Percentiles rank a stretch among this genome's conserved stretches.
Evolutionary conservation across 2,329 filamentous ascomycete genomes (phyloP).

Genomic region (Stemphylium vesicarium): DNA sequence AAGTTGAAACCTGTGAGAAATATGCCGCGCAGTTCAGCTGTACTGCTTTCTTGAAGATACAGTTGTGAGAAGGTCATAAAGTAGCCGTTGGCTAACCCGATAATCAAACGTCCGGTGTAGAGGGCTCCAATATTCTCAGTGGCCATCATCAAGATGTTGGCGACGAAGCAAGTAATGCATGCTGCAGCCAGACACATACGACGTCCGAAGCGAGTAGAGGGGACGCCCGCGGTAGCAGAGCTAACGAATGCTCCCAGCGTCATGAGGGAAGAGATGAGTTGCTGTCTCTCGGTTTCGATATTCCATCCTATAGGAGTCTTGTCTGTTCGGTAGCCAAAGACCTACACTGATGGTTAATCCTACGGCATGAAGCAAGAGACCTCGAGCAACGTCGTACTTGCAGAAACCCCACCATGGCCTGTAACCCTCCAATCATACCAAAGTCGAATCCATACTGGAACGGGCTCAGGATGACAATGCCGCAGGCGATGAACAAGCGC

Average conservation of each 20-base stretch:
- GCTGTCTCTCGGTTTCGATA: conserved; percentile 48
- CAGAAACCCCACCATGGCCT: conserved; percentile 60
- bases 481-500: conserved; percentile 57
- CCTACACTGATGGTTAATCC: conserved; percentile 14
- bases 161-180: conserved; percentile 57
- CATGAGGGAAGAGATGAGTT: conserved; percentile 56
- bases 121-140: conserved; percentile 60
- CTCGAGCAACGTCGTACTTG: conserved; percentile 39
- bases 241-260: conserved; percentile 55
- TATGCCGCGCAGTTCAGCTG: conserved; percentile 58
- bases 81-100: conserved; percentile 64
- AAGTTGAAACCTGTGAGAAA: conserved; percentile 58
- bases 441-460: conserved; percentile 63
- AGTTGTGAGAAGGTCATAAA: conserved; percentile 63
- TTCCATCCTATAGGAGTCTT: conserved; percentile 53
- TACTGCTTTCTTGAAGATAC: conserved; percentile 59
- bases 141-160: conserved; percentile 66
- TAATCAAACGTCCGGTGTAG: conserved; percentile 62
- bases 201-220: conserved; percentile 53
- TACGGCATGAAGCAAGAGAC: neutral
- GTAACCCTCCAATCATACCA: conserved; percentile 58
- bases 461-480: conserved; percentile 56
- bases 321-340: conserved; percentile 42
- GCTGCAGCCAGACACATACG: conserved; percentile 56
- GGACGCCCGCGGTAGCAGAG: conserved; percentile 49